Evolutionary conservation across 495 filamentous ascomycete species (phyloP).

Genomic region (Aspergillus hancockii): DNA sequence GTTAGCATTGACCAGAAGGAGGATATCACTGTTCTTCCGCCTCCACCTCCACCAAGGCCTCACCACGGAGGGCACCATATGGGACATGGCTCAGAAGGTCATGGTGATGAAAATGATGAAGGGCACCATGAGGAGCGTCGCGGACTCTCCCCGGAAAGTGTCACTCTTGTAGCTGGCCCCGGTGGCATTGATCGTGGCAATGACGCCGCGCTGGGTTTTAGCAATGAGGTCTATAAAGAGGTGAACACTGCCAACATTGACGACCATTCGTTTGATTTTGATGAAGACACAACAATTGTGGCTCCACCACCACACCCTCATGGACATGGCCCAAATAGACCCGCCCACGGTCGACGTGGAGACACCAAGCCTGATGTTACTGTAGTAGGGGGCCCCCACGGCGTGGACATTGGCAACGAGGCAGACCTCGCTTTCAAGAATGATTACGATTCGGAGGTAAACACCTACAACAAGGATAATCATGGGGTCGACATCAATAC

Average conservation of each 20-base stretch:
- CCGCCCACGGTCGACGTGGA: not conserved
- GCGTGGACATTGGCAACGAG: not conserved
- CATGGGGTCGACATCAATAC: slow-evolving; percentile 28
- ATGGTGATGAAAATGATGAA: not conserved
- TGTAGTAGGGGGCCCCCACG: not conserved
- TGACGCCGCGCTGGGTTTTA: slow-evolving; percentile 13
- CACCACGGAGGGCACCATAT: not conserved
- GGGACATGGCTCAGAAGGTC: not conserved
- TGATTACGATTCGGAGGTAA: slow-evolving; percentile 13
- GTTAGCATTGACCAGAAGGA: not conserved
- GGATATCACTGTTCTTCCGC: not conserved
- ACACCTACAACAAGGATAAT: slow-evolving; percentile 30
- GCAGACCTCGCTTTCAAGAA: not conserved
- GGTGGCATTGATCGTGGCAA: slow-evolving; percentile 20
- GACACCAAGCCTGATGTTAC: not conserved
- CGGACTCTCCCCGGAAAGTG: not conserved
- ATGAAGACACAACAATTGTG: slow-evolving; percentile 4
- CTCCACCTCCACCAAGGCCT: not conserved
- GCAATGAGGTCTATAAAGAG: slow-evolving; percentile 14
- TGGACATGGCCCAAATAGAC: not conserved
- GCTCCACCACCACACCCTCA: not conserved
- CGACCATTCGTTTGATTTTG: slow-evolving; percentile 24
- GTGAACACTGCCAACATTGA: slow-evolving; percentile 32
- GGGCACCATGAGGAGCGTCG: not conserved
- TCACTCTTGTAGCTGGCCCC: not conserved